Evolutionary conservation across 1,284 basidiomycete genomes (phyloP).

Genomic region (Inonotus hispidus): DNA sequence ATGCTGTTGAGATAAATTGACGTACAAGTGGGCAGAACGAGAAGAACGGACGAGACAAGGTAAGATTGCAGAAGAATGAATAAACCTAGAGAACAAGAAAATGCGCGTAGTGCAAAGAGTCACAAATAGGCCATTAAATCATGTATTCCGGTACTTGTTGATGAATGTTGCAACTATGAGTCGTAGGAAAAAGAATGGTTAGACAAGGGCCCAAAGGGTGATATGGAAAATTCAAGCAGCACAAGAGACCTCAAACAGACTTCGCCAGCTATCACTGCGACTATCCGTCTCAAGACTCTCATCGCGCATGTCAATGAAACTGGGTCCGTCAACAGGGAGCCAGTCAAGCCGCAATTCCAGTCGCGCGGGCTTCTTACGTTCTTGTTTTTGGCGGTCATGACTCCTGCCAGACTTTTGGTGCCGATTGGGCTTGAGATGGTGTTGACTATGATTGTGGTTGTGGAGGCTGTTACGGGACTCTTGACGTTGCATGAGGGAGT

Average conservation of each 20-base stretch:
- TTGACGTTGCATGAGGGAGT: not conserved
- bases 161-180: not conserved
- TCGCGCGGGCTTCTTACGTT: not conserved
- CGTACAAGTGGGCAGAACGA: too few relatives aligned
- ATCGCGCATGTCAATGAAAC: slow-evolving; percentile 19
- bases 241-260: slow-evolving; percentile 18
- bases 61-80: too few relatives aligned
- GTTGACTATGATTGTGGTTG: not conserved
- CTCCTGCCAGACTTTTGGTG: too few relatives aligned
- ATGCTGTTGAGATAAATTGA: too few relatives aligned
- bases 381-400: too few relatives aligned
- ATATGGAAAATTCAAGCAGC: not conserved
- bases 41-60: not conserved
- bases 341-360: slow-evolving; percentile 12
- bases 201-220: not conserved
- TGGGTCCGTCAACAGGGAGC: slow-evolving; percentile 8
- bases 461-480: not conserved
- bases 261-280: slow-evolving; percentile 16
- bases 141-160: not conserved
- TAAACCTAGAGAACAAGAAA: not conserved
- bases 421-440: not conserved
- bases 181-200: not conserved
- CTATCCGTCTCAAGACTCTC: slow-evolving; percentile 16
- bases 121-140: not conserved
- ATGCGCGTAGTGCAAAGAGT: not conserved